A percentile compares a stretch with the other conserved stretches of the same genome.
Evolutionary conservation across 441 rosid species (phyloP).

Genomic region (Rhodomyrtus psidioides): DNA sequence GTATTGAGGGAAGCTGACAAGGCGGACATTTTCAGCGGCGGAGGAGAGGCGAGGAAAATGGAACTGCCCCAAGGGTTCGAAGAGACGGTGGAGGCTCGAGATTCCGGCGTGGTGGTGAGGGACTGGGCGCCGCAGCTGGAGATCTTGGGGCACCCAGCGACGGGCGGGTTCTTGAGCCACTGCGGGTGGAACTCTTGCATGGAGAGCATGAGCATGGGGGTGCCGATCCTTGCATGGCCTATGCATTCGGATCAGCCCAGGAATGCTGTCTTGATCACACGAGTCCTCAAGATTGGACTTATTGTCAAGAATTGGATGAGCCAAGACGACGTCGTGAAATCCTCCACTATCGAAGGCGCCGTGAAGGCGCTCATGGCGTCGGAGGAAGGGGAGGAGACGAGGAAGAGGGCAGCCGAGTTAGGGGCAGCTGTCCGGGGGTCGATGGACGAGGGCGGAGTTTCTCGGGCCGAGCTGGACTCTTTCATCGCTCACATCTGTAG

Average conservation of each 20-base stretch:
- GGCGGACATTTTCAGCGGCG: conserved; percentile 27
- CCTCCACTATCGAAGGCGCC: conserved; percentile 10
- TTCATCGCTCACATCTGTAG: conserved; percentile 37
- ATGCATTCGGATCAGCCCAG: conserved; percentile 60
- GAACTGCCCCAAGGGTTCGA: conserved; percentile 34
- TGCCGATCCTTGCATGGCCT: conserved; percentile 52
- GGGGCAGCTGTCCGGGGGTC: conserved; percentile 17
- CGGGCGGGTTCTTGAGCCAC: conserved; percentile 50
- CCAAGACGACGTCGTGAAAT: conserved; percentile 11
- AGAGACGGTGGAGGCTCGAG: conserved; percentile 15
- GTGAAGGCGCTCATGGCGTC: conserved; percentile 38
- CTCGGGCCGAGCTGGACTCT: conserved; percentile 35
- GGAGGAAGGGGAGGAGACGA: conserved; percentile 31
- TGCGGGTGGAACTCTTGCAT: conserved; percentile 70
- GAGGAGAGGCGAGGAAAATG: not conserved
- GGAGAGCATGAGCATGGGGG: conserved; percentile 56
- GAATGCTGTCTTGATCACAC: conserved; percentile 30
- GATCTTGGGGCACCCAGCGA: conserved; percentile 37
- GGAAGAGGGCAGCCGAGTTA: conserved; percentile 32
- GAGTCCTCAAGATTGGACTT: conserved; percentile 28
- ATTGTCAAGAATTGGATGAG: conserved; percentile 22
- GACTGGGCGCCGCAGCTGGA: conserved; percentile 59
- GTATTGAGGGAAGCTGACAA: conserved; percentile 49
- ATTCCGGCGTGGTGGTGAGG: conserved; percentile 28
- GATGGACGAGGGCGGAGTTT: conserved; percentile 27